Conservation (phyloP, 2,329 filamentous ascomycete species). For the Aspergillus versicolor region DNA sequence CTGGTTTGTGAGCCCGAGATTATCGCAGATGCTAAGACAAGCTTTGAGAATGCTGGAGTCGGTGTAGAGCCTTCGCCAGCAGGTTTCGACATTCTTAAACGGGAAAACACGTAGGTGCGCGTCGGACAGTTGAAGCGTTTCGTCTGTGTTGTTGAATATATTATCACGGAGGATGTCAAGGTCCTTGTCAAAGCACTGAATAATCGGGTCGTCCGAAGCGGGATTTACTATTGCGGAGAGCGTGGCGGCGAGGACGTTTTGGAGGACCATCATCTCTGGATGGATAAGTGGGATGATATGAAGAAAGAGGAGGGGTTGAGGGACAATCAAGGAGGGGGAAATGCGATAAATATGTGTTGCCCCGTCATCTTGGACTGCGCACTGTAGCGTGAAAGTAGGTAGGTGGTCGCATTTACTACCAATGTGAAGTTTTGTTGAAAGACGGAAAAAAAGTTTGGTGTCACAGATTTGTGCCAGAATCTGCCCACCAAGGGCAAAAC, state of each 20-base stretch:
- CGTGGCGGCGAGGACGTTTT: conserved; percentile 21
- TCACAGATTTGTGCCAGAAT: background rate
- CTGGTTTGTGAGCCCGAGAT: conserved; percentile 18
- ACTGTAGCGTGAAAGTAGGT: background rate
- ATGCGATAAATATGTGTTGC: background rate
- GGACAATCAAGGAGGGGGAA: background rate
- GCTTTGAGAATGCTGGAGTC: conserved; percentile 55
- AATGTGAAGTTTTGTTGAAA: background rate
- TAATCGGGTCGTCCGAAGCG: conserved; percentile 34
- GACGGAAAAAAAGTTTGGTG: no score
- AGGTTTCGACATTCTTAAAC: conserved; percentile 55
- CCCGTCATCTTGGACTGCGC: background rate
- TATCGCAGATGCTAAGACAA: conserved; percentile 30
- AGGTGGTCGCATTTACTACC: background rate
- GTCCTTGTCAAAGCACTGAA: conserved; percentile 33
- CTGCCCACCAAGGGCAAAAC: background rate
- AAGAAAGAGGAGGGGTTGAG: background rate
- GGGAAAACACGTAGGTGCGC: conserved; percentile 56
- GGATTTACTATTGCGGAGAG: conserved; percentile 30
- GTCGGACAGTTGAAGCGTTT: conserved; percentile 51
- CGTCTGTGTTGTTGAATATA: conserved; percentile 36
- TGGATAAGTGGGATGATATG: background rate
- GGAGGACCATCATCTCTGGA: conserved; percentile 19
- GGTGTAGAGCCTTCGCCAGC: conserved; percentile 59
- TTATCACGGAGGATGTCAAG: conserved; percentile 18